Percentiles rank a stretch among this genome's conserved stretches.
phyloP scores from a whole-genome alignment of 495 filamentous ascomycete genomes.

The Lophiostoma macrostomum region DNA sequence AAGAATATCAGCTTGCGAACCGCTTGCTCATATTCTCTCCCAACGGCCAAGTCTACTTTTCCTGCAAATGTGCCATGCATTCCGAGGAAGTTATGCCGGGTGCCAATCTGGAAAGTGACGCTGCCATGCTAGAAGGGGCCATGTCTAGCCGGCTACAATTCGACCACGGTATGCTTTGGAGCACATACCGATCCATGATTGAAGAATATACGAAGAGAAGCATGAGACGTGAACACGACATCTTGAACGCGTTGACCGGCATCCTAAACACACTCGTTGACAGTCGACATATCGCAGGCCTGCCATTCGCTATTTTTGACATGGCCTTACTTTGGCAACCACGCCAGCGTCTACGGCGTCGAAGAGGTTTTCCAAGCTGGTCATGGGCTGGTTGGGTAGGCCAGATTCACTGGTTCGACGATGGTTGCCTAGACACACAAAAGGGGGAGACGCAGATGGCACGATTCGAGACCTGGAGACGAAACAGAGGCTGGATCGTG shows the following conservation, averaged over 20 bases:
- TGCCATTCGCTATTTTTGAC: conserved; percentile 1
- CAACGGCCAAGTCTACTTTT: conserved; percentile 19
- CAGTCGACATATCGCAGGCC: too few relatives aligned
- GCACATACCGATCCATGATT: conserved; percentile 1
- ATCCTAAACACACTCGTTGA: too few relatives aligned
- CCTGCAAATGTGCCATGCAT: conserved; percentile 6
- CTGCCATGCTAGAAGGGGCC: conserved; percentile 5
- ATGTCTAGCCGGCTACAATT: background rate
- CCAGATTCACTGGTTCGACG: conserved; percentile 2
- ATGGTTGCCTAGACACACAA: background rate
- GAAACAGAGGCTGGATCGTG: background rate
- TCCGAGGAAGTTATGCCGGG: conserved; percentile 13
- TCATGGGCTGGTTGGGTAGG: conserved; percentile 13
- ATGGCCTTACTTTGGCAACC: conserved; percentile 9
- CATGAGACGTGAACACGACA: conserved; percentile 1
- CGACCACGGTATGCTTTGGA: background rate
- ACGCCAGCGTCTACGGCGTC: background rate
- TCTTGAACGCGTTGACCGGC: conserved; percentile 24
- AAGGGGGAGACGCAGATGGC: background rate
- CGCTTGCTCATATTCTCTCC: conserved; percentile 7
- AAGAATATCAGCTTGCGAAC: conserved; percentile 13
- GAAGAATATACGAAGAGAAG: background rate
- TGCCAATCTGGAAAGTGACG: background rate
- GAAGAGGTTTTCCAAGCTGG: conserved; percentile 1
- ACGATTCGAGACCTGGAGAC: background rate